These are phyloP conservation scores for Haematococcus lacustris DNA, from an alignment of 139 green algal genomes.

Conservation along the genomic window DNA sequence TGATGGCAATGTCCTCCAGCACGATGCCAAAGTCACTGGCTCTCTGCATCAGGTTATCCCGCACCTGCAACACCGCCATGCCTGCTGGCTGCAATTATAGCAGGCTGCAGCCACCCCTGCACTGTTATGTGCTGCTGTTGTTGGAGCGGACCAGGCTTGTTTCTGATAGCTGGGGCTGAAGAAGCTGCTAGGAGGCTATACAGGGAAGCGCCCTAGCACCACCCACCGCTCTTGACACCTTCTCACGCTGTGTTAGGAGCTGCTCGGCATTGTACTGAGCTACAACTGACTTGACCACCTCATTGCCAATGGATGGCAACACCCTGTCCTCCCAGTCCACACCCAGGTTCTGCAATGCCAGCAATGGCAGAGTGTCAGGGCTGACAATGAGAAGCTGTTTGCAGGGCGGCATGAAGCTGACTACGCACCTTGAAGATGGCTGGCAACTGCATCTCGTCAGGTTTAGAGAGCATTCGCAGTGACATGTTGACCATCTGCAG, in stretches of 20 bases:
- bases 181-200: too few relatives aligned
- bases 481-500: conserved; percentile 99
- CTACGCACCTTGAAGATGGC: conserved; percentile 75
- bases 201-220: background rate
- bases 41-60: conserved; percentile 64
- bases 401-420: background rate
- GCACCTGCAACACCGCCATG: conserved; percentile 31
- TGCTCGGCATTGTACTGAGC: conserved; percentile 99
- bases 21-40: conserved; percentile 95
- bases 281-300: conserved; percentile 96
- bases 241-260: conserved; percentile 94
- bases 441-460: conserved; percentile 67
- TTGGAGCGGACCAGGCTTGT: too few relatives aligned
- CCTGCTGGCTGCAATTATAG: too few relatives aligned
- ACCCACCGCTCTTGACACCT: conserved; percentile 66
- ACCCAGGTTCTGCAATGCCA: conserved; percentile 66
- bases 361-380: too few relatives aligned
- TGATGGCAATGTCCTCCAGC: conserved; percentile 97
- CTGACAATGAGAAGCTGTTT: background rate
- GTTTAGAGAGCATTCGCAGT: conserved; percentile 90
- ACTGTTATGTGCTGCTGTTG: too few relatives aligned
- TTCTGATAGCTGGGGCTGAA: too few relatives aligned
- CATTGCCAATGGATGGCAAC: conserved; percentile 97
- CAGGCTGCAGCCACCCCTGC: too few relatives aligned
- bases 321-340: conserved; percentile 97